A percentile compares a stretch with the other conserved stretches of the same genome.
Conservation (phyloP, 129 eudicot species). For the carrot (Daucus carota) region DNA sequence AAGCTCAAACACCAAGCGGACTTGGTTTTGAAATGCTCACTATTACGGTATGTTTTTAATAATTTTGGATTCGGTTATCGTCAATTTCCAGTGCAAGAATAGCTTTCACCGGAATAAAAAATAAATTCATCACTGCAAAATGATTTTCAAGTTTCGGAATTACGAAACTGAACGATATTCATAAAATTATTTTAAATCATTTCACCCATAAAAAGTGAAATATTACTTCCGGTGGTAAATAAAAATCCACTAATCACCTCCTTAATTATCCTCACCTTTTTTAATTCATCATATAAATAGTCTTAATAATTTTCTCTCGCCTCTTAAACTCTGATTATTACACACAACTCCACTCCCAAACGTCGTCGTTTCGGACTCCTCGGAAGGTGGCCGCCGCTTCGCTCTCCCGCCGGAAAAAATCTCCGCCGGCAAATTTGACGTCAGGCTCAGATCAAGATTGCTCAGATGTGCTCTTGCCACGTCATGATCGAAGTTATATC, state of each 20-base stretch:
- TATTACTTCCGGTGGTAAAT: neutral
- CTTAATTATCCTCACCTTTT: neutral
- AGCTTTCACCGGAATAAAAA: too few species aligned
- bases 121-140: too few species aligned
- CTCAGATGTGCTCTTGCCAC: constrained; percentile 14
- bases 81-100: too few species aligned
- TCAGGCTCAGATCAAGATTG: constrained; percentile 31
- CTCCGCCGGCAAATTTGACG: constrained; percentile 23
- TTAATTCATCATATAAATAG: constrained; percentile 30
- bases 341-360: constrained; percentile 34
- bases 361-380: constrained; percentile 73
- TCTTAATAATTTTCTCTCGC: constrained; percentile 48
- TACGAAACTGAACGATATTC: neutral
- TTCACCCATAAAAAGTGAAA: neutral
- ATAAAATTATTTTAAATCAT: neutral
- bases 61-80: too few species aligned
- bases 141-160: too few species aligned
- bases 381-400: constrained; percentile 58
- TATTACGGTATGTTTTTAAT: too few species aligned
- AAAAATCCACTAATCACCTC: neutral
- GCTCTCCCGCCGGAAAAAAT: constrained; percentile 30
- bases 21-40: too few species aligned
- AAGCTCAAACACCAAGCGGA: too few species aligned
- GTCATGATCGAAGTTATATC: constrained; percentile 14
- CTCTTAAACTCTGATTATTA: constrained; percentile 11